These are phyloP conservation scores for Mortierella sp. DNA, from an alignment of 371 early-diverging fungal species.

Conservation along the genomic window DNA sequence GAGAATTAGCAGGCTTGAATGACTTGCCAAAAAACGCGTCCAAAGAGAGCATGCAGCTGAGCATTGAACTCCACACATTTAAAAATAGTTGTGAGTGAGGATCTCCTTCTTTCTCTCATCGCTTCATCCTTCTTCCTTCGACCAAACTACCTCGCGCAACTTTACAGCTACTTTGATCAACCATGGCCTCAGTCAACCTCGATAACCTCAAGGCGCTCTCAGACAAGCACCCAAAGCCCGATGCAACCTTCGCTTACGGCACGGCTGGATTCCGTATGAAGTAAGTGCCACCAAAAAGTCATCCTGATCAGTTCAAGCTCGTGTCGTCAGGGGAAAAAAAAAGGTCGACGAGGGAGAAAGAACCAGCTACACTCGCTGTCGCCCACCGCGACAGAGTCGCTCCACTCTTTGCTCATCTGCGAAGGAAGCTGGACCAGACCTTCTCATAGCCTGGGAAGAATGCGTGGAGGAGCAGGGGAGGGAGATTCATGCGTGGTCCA, in stretches of 20 bases:
- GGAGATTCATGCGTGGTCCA: neutral
- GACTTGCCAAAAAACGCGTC: no score
- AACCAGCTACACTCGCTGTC: no score
- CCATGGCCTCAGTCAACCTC: slow-evolving; percentile 52
- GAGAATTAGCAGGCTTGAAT: no score
- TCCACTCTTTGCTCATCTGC: no score
- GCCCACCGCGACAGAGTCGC: no score
- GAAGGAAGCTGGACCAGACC: neutral
- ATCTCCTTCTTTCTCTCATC: slow-evolving; percentile 7
- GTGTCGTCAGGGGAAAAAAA: neutral
- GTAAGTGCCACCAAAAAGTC: slow-evolving; percentile 55
- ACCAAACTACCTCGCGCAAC: slow-evolving; percentile 11
- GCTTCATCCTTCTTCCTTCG: slow-evolving; percentile 3
- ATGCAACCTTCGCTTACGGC: slow-evolving; percentile 83
- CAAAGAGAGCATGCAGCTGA: no score
- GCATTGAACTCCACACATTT: no score
- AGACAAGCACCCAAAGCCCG: slow-evolving; percentile 70
- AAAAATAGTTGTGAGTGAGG: no score
- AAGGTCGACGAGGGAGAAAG: no score
- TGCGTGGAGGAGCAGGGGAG: neutral
- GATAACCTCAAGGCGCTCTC: slow-evolving; percentile 54
- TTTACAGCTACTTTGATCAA: slow-evolving; percentile 14
- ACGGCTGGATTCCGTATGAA: slow-evolving; percentile 97
- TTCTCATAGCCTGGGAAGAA: neutral
- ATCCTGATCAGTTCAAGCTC: neutral